Evolutionary conservation across 768 basidiomycete genomes (phyloP).

Genomic region (Agrocybe chaxingu): DNA sequence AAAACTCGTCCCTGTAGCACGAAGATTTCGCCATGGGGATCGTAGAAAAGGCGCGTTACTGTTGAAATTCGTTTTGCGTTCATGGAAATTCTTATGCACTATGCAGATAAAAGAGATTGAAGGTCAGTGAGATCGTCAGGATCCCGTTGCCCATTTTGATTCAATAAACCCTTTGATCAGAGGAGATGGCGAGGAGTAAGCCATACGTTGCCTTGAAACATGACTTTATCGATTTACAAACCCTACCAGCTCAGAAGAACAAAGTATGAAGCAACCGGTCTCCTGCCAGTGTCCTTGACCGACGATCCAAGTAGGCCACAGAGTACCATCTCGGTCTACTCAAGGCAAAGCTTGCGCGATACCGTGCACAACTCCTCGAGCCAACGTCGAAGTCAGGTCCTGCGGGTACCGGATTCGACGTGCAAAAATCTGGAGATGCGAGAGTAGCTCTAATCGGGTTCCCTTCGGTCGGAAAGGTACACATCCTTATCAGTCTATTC

Average conservation of each 20-base stretch:
- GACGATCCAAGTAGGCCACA: constrained; percentile 61
- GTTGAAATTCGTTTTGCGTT: background rate
- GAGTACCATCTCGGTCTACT: constrained; percentile 92
- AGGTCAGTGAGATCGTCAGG: constrained; percentile 47
- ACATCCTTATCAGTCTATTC: constrained; percentile 4
- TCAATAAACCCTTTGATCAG: constrained; percentile 32
- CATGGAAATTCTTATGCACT: background rate
- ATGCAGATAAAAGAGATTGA: constrained; percentile 91
- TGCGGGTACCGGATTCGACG: constrained; percentile 83
- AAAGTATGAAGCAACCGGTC: constrained; percentile 50
- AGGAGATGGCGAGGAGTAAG: constrained; percentile 98
- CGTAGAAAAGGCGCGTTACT: constrained; percentile 72
- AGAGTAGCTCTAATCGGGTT: constrained; percentile 92
- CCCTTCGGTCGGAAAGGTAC: constrained; percentile 89
- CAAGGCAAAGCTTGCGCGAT: constrained; percentile 93
- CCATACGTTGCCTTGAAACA: constrained; percentile 11
- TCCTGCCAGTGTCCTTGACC: constrained; percentile 2
- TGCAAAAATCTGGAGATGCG: constrained; percentile 80
- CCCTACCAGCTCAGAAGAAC: constrained; percentile 82
- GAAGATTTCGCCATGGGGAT: constrained; percentile 68
- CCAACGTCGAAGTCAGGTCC: constrained; percentile 82
- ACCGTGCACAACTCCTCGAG: constrained; percentile 93
- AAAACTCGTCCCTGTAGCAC: background rate
- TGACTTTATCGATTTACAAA: background rate
- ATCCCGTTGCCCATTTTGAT: background rate